Percentiles rank a stretch among this genome's conserved stretches.
Evolutionary conservation across 208 protist genomes (phyloP).

Genomic region (Entamoeba dispar): DNA sequence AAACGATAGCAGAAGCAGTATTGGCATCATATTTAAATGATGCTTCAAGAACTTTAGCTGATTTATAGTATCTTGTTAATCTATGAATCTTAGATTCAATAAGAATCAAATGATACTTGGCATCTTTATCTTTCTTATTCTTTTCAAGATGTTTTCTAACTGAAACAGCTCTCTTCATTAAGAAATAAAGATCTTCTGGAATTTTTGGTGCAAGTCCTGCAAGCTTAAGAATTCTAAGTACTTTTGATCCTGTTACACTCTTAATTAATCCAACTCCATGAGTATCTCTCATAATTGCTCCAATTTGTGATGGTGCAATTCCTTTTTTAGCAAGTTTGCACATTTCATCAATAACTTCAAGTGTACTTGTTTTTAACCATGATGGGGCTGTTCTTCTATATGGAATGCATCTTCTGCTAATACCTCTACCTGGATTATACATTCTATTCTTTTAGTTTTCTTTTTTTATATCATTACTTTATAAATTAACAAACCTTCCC

Average conservation of each 20-base stretch:
- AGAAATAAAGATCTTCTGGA: conserved; percentile 97
- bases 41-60: conserved; percentile 51
- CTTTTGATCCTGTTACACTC: conserved; percentile 91
- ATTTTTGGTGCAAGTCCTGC: conserved; percentile 90
- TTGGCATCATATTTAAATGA: conserved; percentile 70
- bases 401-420: conserved; percentile 73
- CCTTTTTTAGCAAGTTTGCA: conserved; percentile 93
- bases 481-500: neutral
- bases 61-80: conserved; percentile 92
- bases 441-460: neutral
- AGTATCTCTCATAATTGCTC: conserved; percentile 91
- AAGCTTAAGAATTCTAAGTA: conserved; percentile 96
- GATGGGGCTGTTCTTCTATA: conserved; percentile 83
- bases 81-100: conserved; percentile 98
- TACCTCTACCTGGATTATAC: conserved; percentile 60
- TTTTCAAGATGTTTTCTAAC: conserved; percentile 97
- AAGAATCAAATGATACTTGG: conserved; percentile 98
- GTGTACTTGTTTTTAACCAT: conserved; percentile 82
- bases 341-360: conserved; percentile 71
- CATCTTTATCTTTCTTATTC: conserved; percentile 83
- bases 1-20: conserved; percentile 54
- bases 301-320: conserved; percentile 91
- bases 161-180: conserved; percentile 96
- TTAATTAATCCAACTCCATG: conserved; percentile 86
- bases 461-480: neutral